A percentile compares a stretch with the other conserved stretches of the same genome.
phyloP scores from a whole-genome alignment of 257 asterid species.

The Knoxia roxburghii region DNA sequence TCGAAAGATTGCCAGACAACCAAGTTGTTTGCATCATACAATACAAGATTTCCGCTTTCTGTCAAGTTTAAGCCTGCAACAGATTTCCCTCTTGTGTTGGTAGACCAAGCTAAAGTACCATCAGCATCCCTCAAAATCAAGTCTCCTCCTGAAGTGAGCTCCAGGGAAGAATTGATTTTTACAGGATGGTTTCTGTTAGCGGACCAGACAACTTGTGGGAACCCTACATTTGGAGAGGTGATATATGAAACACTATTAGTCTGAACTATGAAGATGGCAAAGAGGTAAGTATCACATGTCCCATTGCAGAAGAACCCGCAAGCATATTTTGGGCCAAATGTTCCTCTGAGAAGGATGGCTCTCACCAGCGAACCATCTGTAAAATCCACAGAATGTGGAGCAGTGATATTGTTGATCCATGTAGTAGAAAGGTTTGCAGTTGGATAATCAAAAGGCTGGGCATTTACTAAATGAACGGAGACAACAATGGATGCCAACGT shows the following conservation, averaged over 20 bases:
- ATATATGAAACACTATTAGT: conserved; percentile 24
- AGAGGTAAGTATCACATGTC: conserved; percentile 28
- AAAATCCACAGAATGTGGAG: conserved; percentile 24
- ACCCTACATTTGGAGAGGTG: conserved; percentile 19
- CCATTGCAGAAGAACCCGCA: conserved; percentile 47
- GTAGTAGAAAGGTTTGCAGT: conserved; percentile 39
- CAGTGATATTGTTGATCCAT: conserved; percentile 35
- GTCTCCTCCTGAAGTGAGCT: conserved; percentile 34
- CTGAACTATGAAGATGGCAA: conserved; percentile 39
- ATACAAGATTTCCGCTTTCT: conserved; percentile 34
- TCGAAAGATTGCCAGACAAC: conserved; percentile 46
- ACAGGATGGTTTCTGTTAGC: conserved; percentile 37
- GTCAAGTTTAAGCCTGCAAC: conserved; percentile 35
- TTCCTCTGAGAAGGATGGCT: conserved; percentile 38
- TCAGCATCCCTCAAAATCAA: conserved; percentile 33
- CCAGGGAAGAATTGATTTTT: conserved; percentile 30
- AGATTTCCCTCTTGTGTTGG: conserved; percentile 29
- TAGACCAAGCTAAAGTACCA: conserved; percentile 40
- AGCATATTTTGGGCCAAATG: conserved; percentile 34
- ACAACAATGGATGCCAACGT: background rate
- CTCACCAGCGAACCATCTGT: conserved; percentile 29
- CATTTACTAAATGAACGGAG: conserved; percentile 5
- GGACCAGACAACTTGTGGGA: conserved; percentile 50
- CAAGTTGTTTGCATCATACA: conserved; percentile 18
- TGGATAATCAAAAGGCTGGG: conserved; percentile 41